These are phyloP conservation scores for Takakia lepidozioides DNA, from an alignment of 225 moss, liverwort and hornwort genomes.

Conservation along the genomic window DNA sequence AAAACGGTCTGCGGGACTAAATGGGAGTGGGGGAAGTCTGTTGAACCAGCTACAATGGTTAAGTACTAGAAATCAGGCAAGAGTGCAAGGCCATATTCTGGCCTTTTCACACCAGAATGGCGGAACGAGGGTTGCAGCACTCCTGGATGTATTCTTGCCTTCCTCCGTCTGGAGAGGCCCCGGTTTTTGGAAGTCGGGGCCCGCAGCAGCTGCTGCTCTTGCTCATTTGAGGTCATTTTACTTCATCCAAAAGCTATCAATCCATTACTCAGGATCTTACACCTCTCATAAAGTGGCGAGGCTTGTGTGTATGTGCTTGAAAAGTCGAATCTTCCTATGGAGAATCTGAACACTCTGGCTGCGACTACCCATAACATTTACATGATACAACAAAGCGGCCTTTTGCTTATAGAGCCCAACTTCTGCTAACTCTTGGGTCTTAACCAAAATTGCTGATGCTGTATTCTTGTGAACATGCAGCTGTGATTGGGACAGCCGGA, in stretches of 20 bases:
- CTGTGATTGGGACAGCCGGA: slow-evolving; percentile 74
- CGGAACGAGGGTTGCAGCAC: slow-evolving; percentile 42
- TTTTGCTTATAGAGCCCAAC: background rate
- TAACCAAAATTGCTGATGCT: background rate
- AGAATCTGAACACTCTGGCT: background rate
- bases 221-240: slow-evolving; percentile 80
- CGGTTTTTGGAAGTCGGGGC: slow-evolving; percentile 59
- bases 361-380: too few species aligned
- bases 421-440: background rate
- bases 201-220: slow-evolving; percentile 48
- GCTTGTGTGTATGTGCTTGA: background rate
- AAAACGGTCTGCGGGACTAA: slow-evolving; percentile 21
- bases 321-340: background rate
- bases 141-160: slow-evolving; percentile 69
- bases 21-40: slow-evolving; percentile 21
- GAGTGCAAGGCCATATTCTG: slow-evolving; percentile 57
- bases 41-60: slow-evolving; percentile 74
- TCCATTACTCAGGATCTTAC: background rate
- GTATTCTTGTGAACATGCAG: slow-evolving; percentile 36
- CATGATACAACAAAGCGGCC: background rate
- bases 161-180: slow-evolving; percentile 44
- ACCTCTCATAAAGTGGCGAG: background rate
- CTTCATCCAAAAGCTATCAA: too few species aligned
- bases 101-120: slow-evolving; percentile 14
- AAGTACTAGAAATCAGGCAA: slow-evolving; percentile 35